Conservation (phyloP, 345 rosid genomes). For the Turritis glabra region DNA sequence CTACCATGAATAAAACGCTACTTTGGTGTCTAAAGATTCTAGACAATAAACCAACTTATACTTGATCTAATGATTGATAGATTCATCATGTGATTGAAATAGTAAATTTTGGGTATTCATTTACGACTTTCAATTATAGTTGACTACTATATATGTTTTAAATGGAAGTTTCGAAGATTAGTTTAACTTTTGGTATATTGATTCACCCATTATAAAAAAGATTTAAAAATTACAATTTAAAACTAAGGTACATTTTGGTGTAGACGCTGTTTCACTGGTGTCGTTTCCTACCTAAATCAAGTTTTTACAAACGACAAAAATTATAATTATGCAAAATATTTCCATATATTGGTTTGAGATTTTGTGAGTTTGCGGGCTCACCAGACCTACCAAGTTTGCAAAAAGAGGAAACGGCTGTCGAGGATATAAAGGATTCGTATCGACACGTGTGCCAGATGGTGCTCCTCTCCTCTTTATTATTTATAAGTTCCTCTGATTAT, state of each 20-base stretch:
- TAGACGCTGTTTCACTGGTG: not conserved
- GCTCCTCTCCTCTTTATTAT: conserved; percentile 25
- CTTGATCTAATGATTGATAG: too few relatives aligned
- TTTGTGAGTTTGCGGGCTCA: not conserved
- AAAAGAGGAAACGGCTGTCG: conserved; percentile 41
- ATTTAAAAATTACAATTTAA: too few relatives aligned
- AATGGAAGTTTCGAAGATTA: not conserved
- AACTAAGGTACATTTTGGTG: not conserved
- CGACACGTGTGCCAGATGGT: conserved; percentile 44
- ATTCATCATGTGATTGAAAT: too few relatives aligned
- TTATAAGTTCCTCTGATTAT: conserved; percentile 22
- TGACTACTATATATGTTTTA: not conserved
- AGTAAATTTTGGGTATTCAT: not conserved
- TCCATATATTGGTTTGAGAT: not conserved
- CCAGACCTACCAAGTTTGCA: conserved; percentile 21
- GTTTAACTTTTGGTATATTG: too few relatives aligned
- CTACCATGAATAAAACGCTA: not conserved
- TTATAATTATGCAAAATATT: not conserved
- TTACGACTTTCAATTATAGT: too few relatives aligned
- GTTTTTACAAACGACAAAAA: not conserved
- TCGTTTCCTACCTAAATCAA: not conserved
- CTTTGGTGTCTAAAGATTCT: not conserved
- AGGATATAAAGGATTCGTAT: conserved; percentile 33
- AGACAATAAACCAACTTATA: not conserved
- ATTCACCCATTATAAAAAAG: too few relatives aligned